Evolutionary conservation across 2,329 filamentous ascomycete genomes (phyloP).

Genomic region (Phoma sp.): DNA sequence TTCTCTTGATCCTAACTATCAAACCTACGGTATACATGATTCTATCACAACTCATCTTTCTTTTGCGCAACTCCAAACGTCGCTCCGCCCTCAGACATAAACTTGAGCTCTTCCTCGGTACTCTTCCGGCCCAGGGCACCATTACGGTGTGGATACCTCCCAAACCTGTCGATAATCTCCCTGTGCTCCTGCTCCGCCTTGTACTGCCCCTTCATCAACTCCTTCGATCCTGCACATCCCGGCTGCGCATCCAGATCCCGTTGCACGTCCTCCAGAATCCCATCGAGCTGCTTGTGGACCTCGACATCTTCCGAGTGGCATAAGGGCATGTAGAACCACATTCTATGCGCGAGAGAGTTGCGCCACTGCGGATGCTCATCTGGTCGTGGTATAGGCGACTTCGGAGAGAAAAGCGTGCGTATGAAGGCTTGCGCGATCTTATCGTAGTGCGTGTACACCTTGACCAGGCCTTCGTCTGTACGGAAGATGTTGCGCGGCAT

Average conservation of each 20-base stretch:
- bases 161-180: constrained; percentile 62
- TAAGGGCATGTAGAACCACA: constrained; percentile 68
- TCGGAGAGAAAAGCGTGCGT: constrained; percentile 42
- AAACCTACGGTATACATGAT: too few species aligned
- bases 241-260: constrained; percentile 42
- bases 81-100: constrained; percentile 55
- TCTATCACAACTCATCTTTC: constrained; percentile 16
- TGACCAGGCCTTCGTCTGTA: constrained; percentile 49
- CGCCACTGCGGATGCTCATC: constrained; percentile 42
- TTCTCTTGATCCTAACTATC: too few species aligned
- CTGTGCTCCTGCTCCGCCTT: constrained; percentile 57
- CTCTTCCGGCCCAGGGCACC: constrained; percentile 56
- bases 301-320: constrained; percentile 64
- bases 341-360: constrained; percentile 50
- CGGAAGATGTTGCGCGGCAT: constrained; percentile 69
- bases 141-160: constrained; percentile 68
- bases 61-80: constrained; percentile 49
- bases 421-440: constrained; percentile 59
- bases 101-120: constrained; percentile 60
- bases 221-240: constrained; percentile 38
- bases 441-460: constrained; percentile 66
- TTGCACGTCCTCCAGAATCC: constrained; percentile 43
- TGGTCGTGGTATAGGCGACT: constrained; percentile 28
- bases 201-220: constrained; percentile 40
- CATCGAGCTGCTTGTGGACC: constrained; percentile 53